Conservation (phyloP, 176 grass and related monocot species). For the Metroxylon sagu region DNA sequence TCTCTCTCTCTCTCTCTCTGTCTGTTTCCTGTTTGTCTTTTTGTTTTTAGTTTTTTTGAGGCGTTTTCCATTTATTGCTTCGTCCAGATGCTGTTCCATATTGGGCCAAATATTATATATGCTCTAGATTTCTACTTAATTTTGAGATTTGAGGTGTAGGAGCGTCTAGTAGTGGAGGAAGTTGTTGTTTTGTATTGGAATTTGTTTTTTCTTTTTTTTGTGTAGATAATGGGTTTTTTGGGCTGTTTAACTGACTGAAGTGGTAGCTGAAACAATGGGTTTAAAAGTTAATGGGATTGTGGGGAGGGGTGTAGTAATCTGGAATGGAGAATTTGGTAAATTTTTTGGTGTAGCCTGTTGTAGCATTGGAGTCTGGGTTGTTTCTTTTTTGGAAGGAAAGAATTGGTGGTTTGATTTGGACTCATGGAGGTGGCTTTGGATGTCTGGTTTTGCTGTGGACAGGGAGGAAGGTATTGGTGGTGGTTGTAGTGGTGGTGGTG, state of each 20-base stretch:
- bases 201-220: too few relatives aligned
- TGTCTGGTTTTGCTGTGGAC: slow-evolving; percentile 83
- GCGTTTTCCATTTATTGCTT: too few relatives aligned
- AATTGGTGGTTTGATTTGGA: slow-evolving; percentile 45
- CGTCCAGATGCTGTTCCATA: too few relatives aligned
- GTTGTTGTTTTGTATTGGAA: too few relatives aligned
- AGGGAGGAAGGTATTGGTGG: slow-evolving; percentile 52
- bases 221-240: too few relatives aligned
- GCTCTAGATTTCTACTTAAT: too few relatives aligned
- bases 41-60: too few relatives aligned
- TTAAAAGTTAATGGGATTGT: not conserved
- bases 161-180: too few relatives aligned
- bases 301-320: not conserved
- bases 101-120: too few relatives aligned
- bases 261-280: slow-evolving; percentile 1
- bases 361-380: slow-evolving; percentile 33
- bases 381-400: slow-evolving; percentile 36
- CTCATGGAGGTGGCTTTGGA: slow-evolving; percentile 55
- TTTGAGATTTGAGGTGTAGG: too few relatives aligned
- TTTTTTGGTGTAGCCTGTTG: not conserved
- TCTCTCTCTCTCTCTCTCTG: too few relatives aligned
- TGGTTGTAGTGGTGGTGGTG: slow-evolving; percentile 30
- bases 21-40: too few relatives aligned
- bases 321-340: slow-evolving; percentile 13
- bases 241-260: not conserved